phyloP scores from a whole-genome alignment of 768 basidiomycete species.

The Kwoniella sp. region DNA sequence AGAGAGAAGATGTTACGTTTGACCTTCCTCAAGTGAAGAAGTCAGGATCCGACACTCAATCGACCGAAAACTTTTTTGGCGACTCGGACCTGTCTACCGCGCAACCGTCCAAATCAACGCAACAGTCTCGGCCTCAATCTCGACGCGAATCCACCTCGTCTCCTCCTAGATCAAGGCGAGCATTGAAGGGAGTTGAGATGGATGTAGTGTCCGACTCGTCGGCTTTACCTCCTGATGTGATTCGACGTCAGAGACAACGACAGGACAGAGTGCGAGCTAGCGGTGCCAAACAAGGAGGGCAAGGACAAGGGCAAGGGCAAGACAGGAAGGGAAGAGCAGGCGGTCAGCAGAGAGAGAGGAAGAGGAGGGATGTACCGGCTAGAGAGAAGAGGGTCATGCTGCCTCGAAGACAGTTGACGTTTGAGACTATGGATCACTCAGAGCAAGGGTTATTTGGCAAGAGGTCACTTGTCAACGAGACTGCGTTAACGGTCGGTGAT shows the following conservation, averaged over 20 bases:
- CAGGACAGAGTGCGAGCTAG: not conserved
- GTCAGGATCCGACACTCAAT: not conserved
- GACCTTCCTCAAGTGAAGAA: not conserved
- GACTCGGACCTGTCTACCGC: constrained; percentile 13
- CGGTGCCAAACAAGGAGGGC: not conserved
- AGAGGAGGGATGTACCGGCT: constrained; percentile 1
- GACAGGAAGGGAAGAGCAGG: not conserved
- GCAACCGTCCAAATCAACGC: not conserved
- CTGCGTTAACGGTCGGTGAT: not conserved
- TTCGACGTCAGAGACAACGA: constrained; percentile 16
- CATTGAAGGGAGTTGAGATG: constrained; percentile 13
- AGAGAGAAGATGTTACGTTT: constrained; percentile 1
- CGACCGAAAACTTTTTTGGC: constrained; percentile 17
- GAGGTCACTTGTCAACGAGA: constrained; percentile 4
- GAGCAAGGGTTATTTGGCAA: constrained; percentile 21
- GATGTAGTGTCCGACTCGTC: constrained; percentile 15
- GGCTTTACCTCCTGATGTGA: constrained; percentile 23
- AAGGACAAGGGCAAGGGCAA: not conserved
- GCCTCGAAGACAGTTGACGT: constrained; percentile 22
- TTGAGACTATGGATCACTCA: constrained; percentile 19
- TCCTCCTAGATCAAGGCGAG: constrained; percentile 11
- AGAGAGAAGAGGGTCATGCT: constrained; percentile 22
- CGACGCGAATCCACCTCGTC: constrained; percentile 6
- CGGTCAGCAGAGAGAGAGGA: not conserved
- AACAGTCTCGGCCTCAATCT: not conserved